Evolutionary conservation across 805 yeast species (phyloP).

Genomic region (Ogataea zsoltii): DNA sequence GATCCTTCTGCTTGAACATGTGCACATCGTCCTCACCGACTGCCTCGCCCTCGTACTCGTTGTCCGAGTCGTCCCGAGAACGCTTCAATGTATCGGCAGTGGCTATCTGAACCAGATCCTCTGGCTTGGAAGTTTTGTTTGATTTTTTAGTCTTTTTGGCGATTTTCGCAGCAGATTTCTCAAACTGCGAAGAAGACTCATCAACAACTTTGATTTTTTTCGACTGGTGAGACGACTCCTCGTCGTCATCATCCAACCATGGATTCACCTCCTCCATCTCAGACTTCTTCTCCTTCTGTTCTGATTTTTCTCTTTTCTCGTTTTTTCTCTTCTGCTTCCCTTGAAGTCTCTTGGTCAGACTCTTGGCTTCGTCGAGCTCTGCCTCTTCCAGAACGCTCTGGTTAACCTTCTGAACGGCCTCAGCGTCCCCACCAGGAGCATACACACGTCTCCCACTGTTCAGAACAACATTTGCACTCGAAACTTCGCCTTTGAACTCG

Average conservation of each 20-base stretch:
- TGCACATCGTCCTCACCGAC: conserved; percentile 43
- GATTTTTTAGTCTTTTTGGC: conserved; percentile 32
- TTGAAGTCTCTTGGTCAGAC: conserved; percentile 42
- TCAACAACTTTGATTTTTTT: conserved; percentile 49
- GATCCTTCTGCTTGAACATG: conserved; percentile 75
- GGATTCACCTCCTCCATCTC: conserved; percentile 43
- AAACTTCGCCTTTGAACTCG: conserved; percentile 36
- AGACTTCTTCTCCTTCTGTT: conserved; percentile 10
- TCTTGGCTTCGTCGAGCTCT: conserved; percentile 50
- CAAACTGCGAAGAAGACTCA: conserved; percentile 48
- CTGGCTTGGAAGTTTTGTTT: conserved; percentile 38
- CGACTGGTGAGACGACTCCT: conserved; percentile 34
- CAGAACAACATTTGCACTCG: conserved; percentile 48
- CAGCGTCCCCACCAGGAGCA: conserved; percentile 51
- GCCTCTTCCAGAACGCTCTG: conserved; percentile 43
- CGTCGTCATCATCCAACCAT: conserved; percentile 41
- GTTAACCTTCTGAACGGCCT: conserved; percentile 38
- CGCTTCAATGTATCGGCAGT: conserved; percentile 52
- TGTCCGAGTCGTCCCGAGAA: conserved; percentile 29
- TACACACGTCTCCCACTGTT: conserved; percentile 83
- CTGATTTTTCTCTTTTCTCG: conserved; percentile 9
- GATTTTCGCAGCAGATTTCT: conserved; percentile 49
- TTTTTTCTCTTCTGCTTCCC: conserved; percentile 13
- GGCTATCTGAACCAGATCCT: conserved; percentile 44
- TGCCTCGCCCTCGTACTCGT: conserved; percentile 45